phyloP scores from a whole-genome alignment of 1,139 yeast genomes.

The Pichia sp. region DNA sequence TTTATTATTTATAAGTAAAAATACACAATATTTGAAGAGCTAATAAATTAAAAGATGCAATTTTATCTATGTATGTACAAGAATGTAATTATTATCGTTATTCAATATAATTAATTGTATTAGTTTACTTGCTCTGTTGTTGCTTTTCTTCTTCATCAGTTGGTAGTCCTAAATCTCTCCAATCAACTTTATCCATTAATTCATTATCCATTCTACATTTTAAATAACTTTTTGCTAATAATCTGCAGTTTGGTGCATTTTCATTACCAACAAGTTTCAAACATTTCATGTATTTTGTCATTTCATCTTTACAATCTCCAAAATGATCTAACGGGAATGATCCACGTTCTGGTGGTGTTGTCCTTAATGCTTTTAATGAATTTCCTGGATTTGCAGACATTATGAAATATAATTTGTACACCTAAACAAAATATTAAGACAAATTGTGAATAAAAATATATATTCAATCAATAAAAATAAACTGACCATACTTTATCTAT shows the following conservation, averaged over 20 bases:
- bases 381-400: slow-evolving; percentile 38
- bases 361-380: slow-evolving; percentile 51
- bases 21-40: no score
- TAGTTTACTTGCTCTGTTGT: neutral
- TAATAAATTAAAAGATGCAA: no score
- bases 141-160: slow-evolving; percentile 37
- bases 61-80: no score
- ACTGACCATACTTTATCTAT: no score
- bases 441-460: no score
- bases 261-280: slow-evolving; percentile 70
- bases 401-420: neutral
- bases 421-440: no score
- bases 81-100: no score
- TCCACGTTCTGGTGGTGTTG: slow-evolving; percentile 95
- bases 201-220: slow-evolving; percentile 88
- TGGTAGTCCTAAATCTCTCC: slow-evolving; percentile 83
- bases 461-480: no score
- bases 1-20: no score
- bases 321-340: slow-evolving; percentile 89
- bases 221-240: slow-evolving; percentile 74
- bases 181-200: slow-evolving; percentile 68
- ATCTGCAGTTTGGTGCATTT: slow-evolving; percentile 84
- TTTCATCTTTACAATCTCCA: slow-evolving; percentile 68
- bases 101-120: no score
- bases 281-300: slow-evolving; percentile 73